Base-by-base conservation (phyloP, 768 basidiomycete genomes). In the Mrakia frigida region DNA sequence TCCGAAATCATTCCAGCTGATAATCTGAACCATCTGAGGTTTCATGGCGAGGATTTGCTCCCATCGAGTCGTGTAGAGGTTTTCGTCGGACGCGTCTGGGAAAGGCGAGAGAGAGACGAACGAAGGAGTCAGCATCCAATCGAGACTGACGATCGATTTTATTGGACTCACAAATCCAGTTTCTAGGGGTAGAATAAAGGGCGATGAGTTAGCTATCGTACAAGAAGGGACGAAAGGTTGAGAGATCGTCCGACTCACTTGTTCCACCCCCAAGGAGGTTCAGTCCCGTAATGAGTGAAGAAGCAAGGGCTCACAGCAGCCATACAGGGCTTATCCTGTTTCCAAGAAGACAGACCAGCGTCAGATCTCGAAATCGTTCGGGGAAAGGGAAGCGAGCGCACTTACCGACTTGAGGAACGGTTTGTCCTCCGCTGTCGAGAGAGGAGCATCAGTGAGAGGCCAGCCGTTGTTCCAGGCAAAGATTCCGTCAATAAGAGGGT, bases 1-100 rank as follows among this genome's bases (percentile, higher is more conserved):
- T 33, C 83, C 83, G 65, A 78, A 82, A 77, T 84, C 83, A 78
- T 84, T 84, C 83, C 83, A 84, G 63, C 80, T 81, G 63, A 84
- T 80, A 21, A 83, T 78, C 70, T 83, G 81, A 11, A 84, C 81
- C 39, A 83, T 80, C n/a, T 80, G 76, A 1, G 82, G 83, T 16
- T 46, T 52, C 6, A 63, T 39, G 9, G 70, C 61, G 33, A 84
- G 76, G 25, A 83, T 74, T 31, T 82, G 78, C 28, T 53, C 31
- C 79, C 81, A 83, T 16, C 83, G 80, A 0, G 79, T 78, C 1
- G 82, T 79, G 65, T 80, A 82, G 5, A 83, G 79, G n/a, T 81
- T 79, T 52, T 82, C 81, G 78, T 84, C 83, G 1, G 83, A 83
- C 13, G 81, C 81, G 46, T 82, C 81, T 82, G 74, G 11, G 5